A percentile compares a stretch with the other conserved stretches of the same genome.
These are phyloP conservation scores for Pichia pseudocactophila DNA, from an alignment of 805 yeast species.

Conservation along the genomic window DNA sequence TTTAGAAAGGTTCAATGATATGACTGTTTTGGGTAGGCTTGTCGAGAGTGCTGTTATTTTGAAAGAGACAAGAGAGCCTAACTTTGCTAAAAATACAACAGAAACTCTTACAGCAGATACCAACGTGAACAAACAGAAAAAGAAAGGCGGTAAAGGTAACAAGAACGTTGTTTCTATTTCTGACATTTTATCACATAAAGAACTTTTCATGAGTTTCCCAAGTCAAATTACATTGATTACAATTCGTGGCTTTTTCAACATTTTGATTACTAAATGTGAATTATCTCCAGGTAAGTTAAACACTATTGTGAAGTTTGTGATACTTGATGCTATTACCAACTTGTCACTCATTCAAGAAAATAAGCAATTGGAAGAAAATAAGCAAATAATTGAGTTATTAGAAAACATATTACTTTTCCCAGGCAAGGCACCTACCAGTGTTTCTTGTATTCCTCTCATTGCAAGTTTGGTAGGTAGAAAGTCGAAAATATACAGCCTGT, in stretches of 20 bases:
- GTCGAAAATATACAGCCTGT: slow-evolving; percentile 45
- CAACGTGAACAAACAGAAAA: not conserved
- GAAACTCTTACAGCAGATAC: not conserved
- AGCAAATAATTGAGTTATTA: slow-evolving; percentile 40
- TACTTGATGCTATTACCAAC: slow-evolving; percentile 30
- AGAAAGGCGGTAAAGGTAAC: slow-evolving; percentile 11
- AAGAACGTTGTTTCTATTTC: slow-evolving; percentile 46
- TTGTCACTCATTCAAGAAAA: slow-evolving; percentile 22
- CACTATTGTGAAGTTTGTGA: slow-evolving; percentile 40
- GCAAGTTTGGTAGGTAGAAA: slow-evolving; percentile 38
- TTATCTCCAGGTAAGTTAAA: slow-evolving; percentile 59
- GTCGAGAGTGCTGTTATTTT: slow-evolving; percentile 47
- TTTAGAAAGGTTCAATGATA: slow-evolving; percentile 32
- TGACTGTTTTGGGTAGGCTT: slow-evolving; percentile 43
- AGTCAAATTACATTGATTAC: slow-evolving; percentile 28
- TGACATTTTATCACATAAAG: slow-evolving; percentile 60
- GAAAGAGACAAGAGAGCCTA: slow-evolving; percentile 31
- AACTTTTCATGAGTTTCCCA: slow-evolving; percentile 39
- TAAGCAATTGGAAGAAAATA: slow-evolving; percentile 13
- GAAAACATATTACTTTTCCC: slow-evolving; percentile 60
- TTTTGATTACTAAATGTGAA: slow-evolving; percentile 38
- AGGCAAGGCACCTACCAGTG: slow-evolving; percentile 41
- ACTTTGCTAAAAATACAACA: slow-evolving; percentile 9
- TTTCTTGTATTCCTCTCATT: slow-evolving; percentile 66
- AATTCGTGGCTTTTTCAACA: slow-evolving; percentile 39